Evolutionary conservation across 192 early-diverging fungal species (phyloP).

Genomic region (Radiomyces spectabilis): DNA sequence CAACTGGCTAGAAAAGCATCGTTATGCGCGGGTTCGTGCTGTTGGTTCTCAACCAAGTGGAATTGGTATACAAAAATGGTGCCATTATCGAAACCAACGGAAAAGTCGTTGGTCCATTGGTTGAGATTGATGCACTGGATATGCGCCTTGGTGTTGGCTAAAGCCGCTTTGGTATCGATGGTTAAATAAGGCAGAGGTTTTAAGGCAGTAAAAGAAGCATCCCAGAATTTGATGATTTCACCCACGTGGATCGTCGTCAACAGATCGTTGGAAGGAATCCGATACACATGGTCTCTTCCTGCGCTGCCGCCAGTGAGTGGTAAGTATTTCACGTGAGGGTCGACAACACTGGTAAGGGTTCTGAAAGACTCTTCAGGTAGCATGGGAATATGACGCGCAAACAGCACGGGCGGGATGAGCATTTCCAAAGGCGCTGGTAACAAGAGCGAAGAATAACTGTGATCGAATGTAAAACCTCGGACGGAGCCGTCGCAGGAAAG

Average conservation of each 20-base stretch:
- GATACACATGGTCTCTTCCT: slow-evolving; percentile 23
- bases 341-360: slow-evolving; percentile 2
- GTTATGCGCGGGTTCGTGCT: neutral
- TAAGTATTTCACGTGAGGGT: slow-evolving; percentile 11
- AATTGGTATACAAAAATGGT: slow-evolving; percentile 13
- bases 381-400: slow-evolving; percentile 20
- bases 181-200: slow-evolving; percentile 33
- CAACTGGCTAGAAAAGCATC: neutral
- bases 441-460: slow-evolving; percentile 14
- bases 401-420: slow-evolving; percentile 22
- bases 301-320: slow-evolving; percentile 33
- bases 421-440: slow-evolving; percentile 30
- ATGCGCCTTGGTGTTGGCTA: slow-evolving; percentile 12
- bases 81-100: slow-evolving; percentile 28
- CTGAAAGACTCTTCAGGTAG: slow-evolving; percentile 12
- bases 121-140: slow-evolving; percentile 29
- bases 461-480: slow-evolving; percentile 24
- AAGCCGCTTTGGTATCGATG: slow-evolving; percentile 11
- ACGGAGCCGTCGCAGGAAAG: slow-evolving; percentile 26
- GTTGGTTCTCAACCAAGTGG: too few species aligned
- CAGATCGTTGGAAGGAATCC: slow-evolving; percentile 28
- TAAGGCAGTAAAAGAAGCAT: slow-evolving; percentile 31
- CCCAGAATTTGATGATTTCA: slow-evolving; percentile 37
- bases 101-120: slow-evolving; percentile 8
- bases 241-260: slow-evolving; percentile 34